These are phyloP conservation scores for Austroboletus eburneus DNA, from an alignment of 768 basidiomycete species.

Conservation along the genomic window DNA sequence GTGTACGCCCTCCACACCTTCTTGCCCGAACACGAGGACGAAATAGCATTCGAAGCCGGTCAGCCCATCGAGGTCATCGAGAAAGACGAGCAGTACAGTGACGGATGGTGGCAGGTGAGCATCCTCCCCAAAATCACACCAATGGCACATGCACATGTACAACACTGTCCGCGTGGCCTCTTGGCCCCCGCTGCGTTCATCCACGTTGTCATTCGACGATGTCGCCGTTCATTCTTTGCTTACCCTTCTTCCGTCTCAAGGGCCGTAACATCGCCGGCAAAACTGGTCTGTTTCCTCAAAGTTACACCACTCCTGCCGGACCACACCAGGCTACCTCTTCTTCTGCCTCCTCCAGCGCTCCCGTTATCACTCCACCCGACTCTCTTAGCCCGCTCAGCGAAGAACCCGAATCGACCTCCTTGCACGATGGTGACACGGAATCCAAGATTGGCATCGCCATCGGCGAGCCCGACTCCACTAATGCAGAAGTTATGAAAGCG, in stretches of 20 bases:
- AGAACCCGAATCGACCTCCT: conserved; percentile 40
- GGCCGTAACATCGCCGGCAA: conserved; percentile 80
- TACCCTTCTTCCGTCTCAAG: conserved; percentile 37
- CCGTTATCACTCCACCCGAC: conserved; percentile 18
- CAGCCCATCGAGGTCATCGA: conserved; percentile 89
- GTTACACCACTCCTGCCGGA: conserved; percentile 69
- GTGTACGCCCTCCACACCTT: conserved; percentile 90
- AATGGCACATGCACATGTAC: conserved; percentile 3
- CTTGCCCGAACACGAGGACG: conserved; percentile 89
- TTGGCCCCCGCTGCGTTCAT: conserved; percentile 4
- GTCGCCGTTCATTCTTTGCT: conserved; percentile 24
- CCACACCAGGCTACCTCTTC: conserved; percentile 32
- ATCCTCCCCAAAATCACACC: conserved; percentile 8
- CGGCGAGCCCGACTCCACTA: conserved; percentile 19
- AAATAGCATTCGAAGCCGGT: conserved; percentile 79
- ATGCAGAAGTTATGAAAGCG: conserved; percentile 71
- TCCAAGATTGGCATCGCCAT: conserved; percentile 26
- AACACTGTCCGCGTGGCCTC: conserved; percentile 6
- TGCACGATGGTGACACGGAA: conserved; percentile 19
- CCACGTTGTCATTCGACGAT: conserved; percentile 21
- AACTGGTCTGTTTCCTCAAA: conserved; percentile 87
- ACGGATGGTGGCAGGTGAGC: conserved; percentile 92
- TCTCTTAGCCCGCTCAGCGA: conserved; percentile 45
- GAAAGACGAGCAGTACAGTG: conserved; percentile 87
- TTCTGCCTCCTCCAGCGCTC: conserved; percentile 24